Conservation (phyloP, 768 basidiomycete genomes). For the Boletus sp. region DNA sequence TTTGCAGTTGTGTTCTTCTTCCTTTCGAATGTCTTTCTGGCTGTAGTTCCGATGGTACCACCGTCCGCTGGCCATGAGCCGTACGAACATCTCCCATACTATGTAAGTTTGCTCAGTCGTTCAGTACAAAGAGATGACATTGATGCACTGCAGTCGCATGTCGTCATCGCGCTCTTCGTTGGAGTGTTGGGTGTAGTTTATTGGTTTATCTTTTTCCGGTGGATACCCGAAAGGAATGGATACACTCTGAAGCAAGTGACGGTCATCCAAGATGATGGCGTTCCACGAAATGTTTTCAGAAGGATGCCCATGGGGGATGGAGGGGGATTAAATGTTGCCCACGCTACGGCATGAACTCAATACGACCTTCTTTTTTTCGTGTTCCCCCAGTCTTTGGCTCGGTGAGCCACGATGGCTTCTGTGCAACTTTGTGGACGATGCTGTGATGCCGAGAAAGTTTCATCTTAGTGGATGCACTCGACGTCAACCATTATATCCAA, state of each 20-base stretch:
- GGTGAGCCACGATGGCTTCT: too few relatives aligned
- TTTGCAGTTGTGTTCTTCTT: constrained; percentile 51
- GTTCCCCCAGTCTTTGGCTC: too few relatives aligned
- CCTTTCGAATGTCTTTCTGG: constrained; percentile 64
- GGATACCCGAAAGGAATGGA: constrained; percentile 46
- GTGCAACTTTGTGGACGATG: too few relatives aligned
- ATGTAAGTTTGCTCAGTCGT: constrained; percentile 41
- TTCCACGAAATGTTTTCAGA: constrained; percentile 51
- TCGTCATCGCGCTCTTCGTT: too few relatives aligned
- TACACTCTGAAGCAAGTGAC: constrained; percentile 49
- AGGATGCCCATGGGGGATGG: constrained; percentile 29
- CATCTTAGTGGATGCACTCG: too few relatives aligned
- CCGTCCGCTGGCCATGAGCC: constrained; percentile 48
- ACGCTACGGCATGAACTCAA: too few relatives aligned
- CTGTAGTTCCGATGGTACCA: too few relatives aligned
- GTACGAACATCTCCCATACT: constrained; percentile 64
- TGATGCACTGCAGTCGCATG: constrained; percentile 24
- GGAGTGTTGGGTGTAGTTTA: constrained; percentile 48
- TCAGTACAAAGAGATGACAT: neutral
- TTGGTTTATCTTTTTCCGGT: constrained; percentile 53
- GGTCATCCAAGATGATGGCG: constrained; percentile 53
- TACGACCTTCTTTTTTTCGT: too few relatives aligned
- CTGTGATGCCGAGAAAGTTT: too few relatives aligned
- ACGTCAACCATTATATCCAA: too few relatives aligned
- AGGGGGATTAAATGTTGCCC: neutral